phyloP scores from a whole-genome alignment of 257 asterid genomes.

The Ilex asprella region DNA sequence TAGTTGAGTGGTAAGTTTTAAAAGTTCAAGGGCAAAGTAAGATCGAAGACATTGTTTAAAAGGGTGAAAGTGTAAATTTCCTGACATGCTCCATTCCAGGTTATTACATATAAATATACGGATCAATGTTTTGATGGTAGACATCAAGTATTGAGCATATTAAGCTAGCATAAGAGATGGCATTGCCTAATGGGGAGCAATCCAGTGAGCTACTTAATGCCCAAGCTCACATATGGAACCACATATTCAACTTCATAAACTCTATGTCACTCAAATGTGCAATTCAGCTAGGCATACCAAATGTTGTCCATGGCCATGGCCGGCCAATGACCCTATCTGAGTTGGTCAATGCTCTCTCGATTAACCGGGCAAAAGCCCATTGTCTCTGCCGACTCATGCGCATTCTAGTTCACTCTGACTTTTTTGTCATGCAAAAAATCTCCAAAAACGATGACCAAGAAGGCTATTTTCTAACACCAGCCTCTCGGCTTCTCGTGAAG shows the following conservation, averaged over 20 bases:
- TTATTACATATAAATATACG: too few species aligned
- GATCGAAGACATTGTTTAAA: too few species aligned
- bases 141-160: too few species aligned
- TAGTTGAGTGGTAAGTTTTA: too few species aligned
- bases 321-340: constrained; percentile 19
- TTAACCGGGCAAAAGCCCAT: constrained; percentile 10
- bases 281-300: constrained; percentile 25
- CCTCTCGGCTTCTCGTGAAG: constrained; percentile 16
- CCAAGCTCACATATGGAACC: constrained; percentile 32
- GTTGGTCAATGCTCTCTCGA: constrained; percentile 11
- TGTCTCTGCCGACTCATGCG: constrained; percentile 25
- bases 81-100: too few species aligned
- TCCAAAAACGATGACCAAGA: background rate
- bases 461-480: constrained; percentile 12
- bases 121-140: too few species aligned
- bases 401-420: constrained; percentile 20
- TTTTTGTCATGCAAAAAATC: constrained; percentile 7
- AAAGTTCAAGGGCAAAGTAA: too few species aligned
- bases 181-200: too few species aligned
- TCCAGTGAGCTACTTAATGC: constrained; percentile 18
- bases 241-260: constrained; percentile 22
- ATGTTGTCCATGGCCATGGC: constrained; percentile 21
- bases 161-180: background rate
- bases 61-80: too few species aligned
- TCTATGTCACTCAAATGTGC: constrained; percentile 31